phyloP scores from a whole-genome alignment of 768 basidiomycete genomes.

The Leccinum pellstonianum region DNA sequence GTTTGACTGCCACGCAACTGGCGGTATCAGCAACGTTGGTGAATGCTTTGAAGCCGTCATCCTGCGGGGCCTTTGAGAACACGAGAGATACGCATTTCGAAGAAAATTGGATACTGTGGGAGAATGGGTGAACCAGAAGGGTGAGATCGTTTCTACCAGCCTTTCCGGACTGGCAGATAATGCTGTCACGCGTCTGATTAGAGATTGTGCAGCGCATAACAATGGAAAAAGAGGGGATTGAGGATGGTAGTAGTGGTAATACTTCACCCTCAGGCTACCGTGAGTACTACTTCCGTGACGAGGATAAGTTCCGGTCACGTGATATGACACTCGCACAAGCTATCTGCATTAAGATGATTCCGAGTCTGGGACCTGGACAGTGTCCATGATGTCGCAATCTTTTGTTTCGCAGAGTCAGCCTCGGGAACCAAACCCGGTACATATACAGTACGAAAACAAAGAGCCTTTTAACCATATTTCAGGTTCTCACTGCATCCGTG shows the following conservation, averaged over 20 bases:
- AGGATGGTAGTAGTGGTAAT: no score
- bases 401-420: slow-evolving; percentile 19
- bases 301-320: slow-evolving; percentile 10
- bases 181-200: slow-evolving; percentile 35
- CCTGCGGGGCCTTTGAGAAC: slow-evolving; percentile 16
- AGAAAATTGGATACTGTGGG: slow-evolving; percentile 22
- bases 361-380: background rate
- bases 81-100: slow-evolving; percentile 17
- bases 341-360: no score
- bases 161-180: slow-evolving; percentile 23
- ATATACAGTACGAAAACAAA: background rate
- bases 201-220: slow-evolving; percentile 33
- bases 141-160: background rate
- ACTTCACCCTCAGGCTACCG: background rate
- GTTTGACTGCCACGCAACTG: slow-evolving; percentile 19
- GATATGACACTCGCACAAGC: slow-evolving; percentile 6
- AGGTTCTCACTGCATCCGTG: slow-evolving; percentile 69
- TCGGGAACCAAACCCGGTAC: slow-evolving; percentile 27
- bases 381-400: slow-evolving; percentile 20
- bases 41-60: slow-evolving; percentile 23
- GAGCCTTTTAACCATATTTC: slow-evolving; percentile 4
- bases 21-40: slow-evolving; percentile 4
- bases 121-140: slow-evolving; percentile 25
- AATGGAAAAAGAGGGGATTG: background rate
- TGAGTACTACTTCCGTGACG: no score